Base-by-base conservation (phyloP, 2,329 filamentous ascomycete species). In the Fusarium sp. region DNA sequence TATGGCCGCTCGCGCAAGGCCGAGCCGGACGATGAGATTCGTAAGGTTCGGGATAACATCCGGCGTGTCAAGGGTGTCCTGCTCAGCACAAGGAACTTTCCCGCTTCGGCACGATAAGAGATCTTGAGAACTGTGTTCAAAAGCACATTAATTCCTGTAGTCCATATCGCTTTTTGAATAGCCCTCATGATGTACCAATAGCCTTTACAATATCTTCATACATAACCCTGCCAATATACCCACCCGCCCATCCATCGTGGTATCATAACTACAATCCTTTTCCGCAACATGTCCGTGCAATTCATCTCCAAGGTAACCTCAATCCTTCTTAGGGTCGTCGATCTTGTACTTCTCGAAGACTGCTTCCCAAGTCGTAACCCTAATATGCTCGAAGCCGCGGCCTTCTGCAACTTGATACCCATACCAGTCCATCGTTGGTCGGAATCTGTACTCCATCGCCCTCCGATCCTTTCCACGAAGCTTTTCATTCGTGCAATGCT, bases 31-130 rank as follows among this genome's bases (percentile, higher is more conserved):
- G 92, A 95, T 78, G 91, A 92, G 79, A 89, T 94, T 72, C 88
- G 88, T 67, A 89, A 87, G 75, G 84, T 92, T 21, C 92, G 92
- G 80, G 89, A 89, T 68, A 92, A 91, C 65, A 94, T 97, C 52
- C 83, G 93, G 68, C 87, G 91, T 58, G 88, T 96, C 42, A 97
- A 97, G 82, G 93, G 93, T 2, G 87, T 93, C 13, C 81, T 96
- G 70, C 79, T 97, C 57, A 93, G 89, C 74, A 88, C 92, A 6
- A 88, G 91, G 73, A 92, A 88, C 73, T 95, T 95, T 70, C 91
- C 90, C n/a, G 73, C 80, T 4, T 81, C 81, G 39, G 75, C 80
- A 34, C 76, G 76, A 67, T 79, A 51, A 67, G 21, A 21, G 22
- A 36, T 24, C 4, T 31, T 26, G 33, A 17, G 42, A 21, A 11